A percentile compares a stretch with the other conserved stretches of the same genome.
Evolutionary conservation across 768 basidiomycete genomes (phyloP).

Genomic region (Panaeolus cyanescens): DNA sequence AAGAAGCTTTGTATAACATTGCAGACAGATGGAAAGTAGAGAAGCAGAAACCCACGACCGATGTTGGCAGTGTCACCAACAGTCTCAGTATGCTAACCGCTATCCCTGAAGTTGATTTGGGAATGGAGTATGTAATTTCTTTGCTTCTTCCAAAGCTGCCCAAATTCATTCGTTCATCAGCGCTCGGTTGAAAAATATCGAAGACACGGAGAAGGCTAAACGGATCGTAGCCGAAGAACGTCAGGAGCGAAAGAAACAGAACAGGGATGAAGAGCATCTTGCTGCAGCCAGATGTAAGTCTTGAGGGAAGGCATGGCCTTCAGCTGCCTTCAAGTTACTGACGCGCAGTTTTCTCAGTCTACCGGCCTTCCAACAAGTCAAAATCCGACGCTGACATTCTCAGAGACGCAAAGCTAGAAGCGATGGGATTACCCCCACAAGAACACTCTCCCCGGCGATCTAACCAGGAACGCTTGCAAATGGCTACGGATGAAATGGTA

Average conservation of each 20-base stretch:
- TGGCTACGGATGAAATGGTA: conserved; percentile 92
- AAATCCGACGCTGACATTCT: conserved; percentile 90
- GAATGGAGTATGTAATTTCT: conserved; percentile 86
- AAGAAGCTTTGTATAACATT: conserved; percentile 77
- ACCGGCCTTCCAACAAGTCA: conserved; percentile 77
- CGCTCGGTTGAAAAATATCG: conserved; percentile 89
- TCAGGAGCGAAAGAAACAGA: conserved; percentile 54
- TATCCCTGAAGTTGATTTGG: conserved; percentile 97
- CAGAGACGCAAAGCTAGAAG: conserved; percentile 84
- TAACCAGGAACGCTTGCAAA: conserved; percentile 63
- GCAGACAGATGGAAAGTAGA: conserved; percentile 67
- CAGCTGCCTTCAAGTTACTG: no score
- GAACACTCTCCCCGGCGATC: conserved; percentile 48
- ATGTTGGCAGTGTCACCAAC: conserved; percentile 93
- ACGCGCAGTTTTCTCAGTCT: conserved; percentile 53
- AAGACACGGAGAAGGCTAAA: conserved; percentile 97
- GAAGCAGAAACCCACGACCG: conserved; percentile 57
- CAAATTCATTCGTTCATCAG: conserved; percentile 38
- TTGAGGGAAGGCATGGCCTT: background rate
- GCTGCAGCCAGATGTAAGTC: conserved; percentile 86
- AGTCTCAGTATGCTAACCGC: conserved; percentile 95
- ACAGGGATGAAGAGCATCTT: conserved; percentile 79
- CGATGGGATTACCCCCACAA: conserved; percentile 72
- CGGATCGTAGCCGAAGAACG: conserved; percentile 77
- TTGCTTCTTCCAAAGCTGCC: background rate